A percentile compares a stretch with the other conserved stretches of the same genome.
phyloP scores from a whole-genome alignment of 331 rosid species.

The Acacia pycnantha region DNA sequence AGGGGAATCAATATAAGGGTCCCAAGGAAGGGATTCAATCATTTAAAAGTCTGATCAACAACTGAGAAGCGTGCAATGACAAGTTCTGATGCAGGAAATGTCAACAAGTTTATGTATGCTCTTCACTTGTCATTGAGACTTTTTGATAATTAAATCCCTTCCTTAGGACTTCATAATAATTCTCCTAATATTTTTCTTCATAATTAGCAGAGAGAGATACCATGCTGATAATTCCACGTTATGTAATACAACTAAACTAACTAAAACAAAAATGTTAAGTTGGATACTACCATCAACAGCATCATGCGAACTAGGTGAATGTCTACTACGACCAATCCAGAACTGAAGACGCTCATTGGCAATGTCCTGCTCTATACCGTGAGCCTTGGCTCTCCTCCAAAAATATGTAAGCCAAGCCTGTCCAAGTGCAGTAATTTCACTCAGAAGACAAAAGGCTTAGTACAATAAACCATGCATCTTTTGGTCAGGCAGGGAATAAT shows the following conservation, averaged over 20 bases:
- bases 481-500: slow-evolving; percentile 11
- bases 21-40: too few relatives aligned
- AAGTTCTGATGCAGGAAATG: too few relatives aligned
- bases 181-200: background rate
- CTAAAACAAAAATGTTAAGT: background rate
- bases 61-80: too few relatives aligned
- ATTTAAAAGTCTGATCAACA: too few relatives aligned
- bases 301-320: slow-evolving; percentile 90
- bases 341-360: slow-evolving; percentile 91
- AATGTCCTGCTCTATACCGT: slow-evolving; percentile 72
- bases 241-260: slow-evolving; percentile 7
- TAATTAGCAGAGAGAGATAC: background rate
- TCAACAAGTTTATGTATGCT: too few relatives aligned
- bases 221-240: slow-evolving; percentile 9
- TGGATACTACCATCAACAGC: slow-evolving; percentile 58
- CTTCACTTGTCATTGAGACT: too few relatives aligned
- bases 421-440: slow-evolving; percentile 21
- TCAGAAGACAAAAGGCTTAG: slow-evolving; percentile 23
- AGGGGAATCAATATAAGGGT: too few relatives aligned
- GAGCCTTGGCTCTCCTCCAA: slow-evolving; percentile 96
- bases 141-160: too few relatives aligned
- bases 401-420: slow-evolving; percentile 99
- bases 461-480: slow-evolving; percentile 16
- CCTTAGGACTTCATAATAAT: too few relatives aligned
- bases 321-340: slow-evolving; percentile 84